Base-by-base conservation (phyloP, 202 grass and related monocot genomes). In the Dendrocalamus latiflorus region DNA sequence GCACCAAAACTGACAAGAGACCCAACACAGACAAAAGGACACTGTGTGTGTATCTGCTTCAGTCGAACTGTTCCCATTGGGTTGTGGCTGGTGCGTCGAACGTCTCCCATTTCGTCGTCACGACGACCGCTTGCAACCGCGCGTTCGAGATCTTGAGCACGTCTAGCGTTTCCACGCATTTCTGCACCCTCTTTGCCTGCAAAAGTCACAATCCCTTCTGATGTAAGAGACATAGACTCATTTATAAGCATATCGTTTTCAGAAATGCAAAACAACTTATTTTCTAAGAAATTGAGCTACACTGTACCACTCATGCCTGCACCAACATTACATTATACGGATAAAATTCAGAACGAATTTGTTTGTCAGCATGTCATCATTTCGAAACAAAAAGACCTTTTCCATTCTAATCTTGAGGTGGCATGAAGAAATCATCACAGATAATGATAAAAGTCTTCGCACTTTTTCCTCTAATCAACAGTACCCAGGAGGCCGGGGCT, bases 171-270 rank as follows among this genome's bases (percentile, higher is more conserved):
- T 98, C 95, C 78, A 98, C 95, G 72, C 90, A 95, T 76, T 98
- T 98, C 78, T 98, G 95, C 82, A 98, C 95, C 84, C 95, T 79
- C 77, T 98, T 98, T 17, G 85, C 84, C 95, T 98, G 76, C 60
- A 80, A 68, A 80, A 83, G 4, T 3, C 33, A 1, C 20, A 18
- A 2, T 24, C 15, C 0, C 4, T 6, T 30, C 2, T 24, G 33
- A 6, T 39, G 22, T 65, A 8, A 34, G 7, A 74, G 10, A 36
- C 4, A 5, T 28, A 22, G 25, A 41, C 41, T 25, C 30, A 30
- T 42, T 39, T 63, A 3, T 41, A 71, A 38, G 25, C 4, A 1
- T 26, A 7, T 62, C 30, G 13, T 30, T 64, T 18, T 37, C 33
- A 37, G 61, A 65, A 4, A 65, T 2, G 5, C 8, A 20, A 37